Percentiles rank a stretch among this genome's conserved stretches.
Evolutionary conservation across 2,329 filamentous ascomycete genomes (phyloP).

Genomic region (Diaporthe sp.): DNA sequence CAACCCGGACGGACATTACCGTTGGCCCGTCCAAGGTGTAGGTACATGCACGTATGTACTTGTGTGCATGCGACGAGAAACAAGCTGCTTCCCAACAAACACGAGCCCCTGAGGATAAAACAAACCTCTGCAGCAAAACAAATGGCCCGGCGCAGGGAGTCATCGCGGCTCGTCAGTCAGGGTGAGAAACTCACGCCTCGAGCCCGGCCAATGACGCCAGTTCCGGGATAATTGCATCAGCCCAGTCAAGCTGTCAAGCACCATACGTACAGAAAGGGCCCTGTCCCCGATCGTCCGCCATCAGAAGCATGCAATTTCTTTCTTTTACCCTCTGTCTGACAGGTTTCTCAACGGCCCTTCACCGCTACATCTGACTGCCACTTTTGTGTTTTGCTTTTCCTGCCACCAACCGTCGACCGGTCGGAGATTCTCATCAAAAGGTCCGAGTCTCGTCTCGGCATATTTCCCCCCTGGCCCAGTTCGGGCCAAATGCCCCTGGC

Average conservation of each 20-base stretch:
- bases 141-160: not conserved
- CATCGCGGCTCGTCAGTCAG: not conserved
- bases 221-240: conserved; percentile 21
- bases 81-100: not conserved
- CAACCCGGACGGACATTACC: conserved; percentile 5
- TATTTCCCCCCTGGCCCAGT: not conserved
- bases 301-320: not conserved
- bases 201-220: conserved; percentile 18
- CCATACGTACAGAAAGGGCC: not conserved
- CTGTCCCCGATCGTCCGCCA: not conserved
- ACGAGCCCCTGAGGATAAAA: not conserved
- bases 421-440: not conserved
- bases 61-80: not conserved
- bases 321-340: not conserved
- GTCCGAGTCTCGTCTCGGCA: not conserved
- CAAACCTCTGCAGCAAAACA: not conserved
- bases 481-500: not conserved
- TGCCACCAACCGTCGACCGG: not conserved
- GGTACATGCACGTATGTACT: not conserved
- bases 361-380: not conserved
- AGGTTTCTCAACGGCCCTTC: not conserved
- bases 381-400: conserved; percentile 11
- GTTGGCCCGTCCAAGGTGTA: not conserved
- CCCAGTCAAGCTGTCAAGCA: not conserved
- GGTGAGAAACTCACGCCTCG: not conserved